Evolutionary conservation across 1,284 basidiomycete genomes (phyloP), one percentile per base, ranked within the genome.

Genomic region (Malassezia equina): DNA sequence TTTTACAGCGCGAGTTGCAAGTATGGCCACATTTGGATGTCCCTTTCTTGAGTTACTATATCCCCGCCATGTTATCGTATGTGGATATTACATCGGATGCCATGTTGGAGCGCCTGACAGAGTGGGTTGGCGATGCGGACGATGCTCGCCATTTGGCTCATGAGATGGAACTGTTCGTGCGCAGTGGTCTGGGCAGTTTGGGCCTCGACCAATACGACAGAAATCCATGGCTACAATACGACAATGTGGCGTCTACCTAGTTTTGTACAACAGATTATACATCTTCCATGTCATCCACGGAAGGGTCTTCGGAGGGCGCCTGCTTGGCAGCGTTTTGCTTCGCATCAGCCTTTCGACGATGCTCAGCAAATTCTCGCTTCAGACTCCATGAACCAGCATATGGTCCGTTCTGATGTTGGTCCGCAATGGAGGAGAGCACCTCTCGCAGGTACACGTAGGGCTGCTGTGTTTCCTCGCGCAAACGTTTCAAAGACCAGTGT

Each of bases 361-460:
- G 19, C 39, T 52, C 55, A 9, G 28, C 32, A 45, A 60, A 73
- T 43, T 73, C 71, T 11, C 61, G 63, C 39, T 75, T 69, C 31
- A 76, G 59, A 27, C 63, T 64, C 65, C 76, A 81, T 63, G 78
- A 75, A 29, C 78, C 76, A 15, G 73, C 69, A 53, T 80, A 80
- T n/a, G 76, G 75, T 1, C 90, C 90, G 48, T 83, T 83, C 52
- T 84, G 83, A 72, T 90, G 84, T 44, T 90, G 78, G 58, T 81
- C 82, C 1, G 87, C 90, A 44, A 95, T 84, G 60, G 88, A 85
- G 40, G 78, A 78, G 46, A 96, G 77, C 0, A 88, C 84, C 65
- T 95, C 89, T 65, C 90, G 87, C 54, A 96, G 81, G 75, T 90
- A 95, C 13, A 80, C 83, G 74, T 93, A 88, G 1, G 91, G 91